Base-by-base conservation (phyloP, 2,329 filamentous ascomycete genomes). In the Elsinoe arachidis region DNA sequence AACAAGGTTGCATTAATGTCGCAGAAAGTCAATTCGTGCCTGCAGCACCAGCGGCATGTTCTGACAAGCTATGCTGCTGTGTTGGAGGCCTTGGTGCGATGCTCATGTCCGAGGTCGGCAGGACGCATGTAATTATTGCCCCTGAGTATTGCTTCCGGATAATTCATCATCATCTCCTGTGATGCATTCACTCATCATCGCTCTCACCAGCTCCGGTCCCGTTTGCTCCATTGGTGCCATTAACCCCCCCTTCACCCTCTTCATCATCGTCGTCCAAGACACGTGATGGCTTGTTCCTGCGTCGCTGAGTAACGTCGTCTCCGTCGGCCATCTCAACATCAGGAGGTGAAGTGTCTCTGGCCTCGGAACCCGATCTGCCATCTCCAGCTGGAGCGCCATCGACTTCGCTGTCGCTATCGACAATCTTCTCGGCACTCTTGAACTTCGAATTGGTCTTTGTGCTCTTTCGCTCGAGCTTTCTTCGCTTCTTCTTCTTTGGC, bases 381-480 rank as follows among this genome's bases (percentile, higher is more conserved):
- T 66, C 66, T 14, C 55, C 60, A 2, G 51, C 62, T 33, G 58
- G 63, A 47, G 58, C 64, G n/a, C 60, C 68, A 9, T 70, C 75
- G 2, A 78, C 78, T 11, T 80, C 81, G 14, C 80, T 82, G 62
- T 88, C 85, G 60, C 85, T 89, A 61, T 92, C 87, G 44, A 89
- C 86, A 26, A 96, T 84, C 61, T 90, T 82, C 72, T 95, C 90
- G 1, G 81, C 84, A 53, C 87, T 91, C 79, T 96, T 96, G 78
- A 82, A 95, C 72, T 95, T 95, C 69, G 62, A 63, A 47, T 60
- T 64, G 11, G 58, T 57, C 59, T 65, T 66, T 71, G 72, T 65
- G 63, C 67, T 64, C 66, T 81, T 81, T 59, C 80, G 72, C 63
- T 83, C 81, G 55, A 85, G 65, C 65, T 79, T 80, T 69, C 81